Evolutionary conservation across 1,139 yeast species (phyloP), one percentile per base, ranked within the genome.

Genomic region (Blastobotrys serpentis): DNA sequence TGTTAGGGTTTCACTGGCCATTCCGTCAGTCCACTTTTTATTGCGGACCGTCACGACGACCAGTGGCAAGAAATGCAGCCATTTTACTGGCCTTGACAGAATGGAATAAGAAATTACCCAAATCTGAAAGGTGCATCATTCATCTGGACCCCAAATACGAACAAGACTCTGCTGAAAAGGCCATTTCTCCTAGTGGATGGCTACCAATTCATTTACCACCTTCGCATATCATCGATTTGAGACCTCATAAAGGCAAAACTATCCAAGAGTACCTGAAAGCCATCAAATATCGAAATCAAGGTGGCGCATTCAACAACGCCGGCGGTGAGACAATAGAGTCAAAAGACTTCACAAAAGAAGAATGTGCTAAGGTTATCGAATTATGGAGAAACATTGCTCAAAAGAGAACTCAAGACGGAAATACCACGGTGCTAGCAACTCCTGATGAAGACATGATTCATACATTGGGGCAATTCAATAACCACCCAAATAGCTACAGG

Each of bases 1-100:
- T 73, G 23, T 53, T 73, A 30, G 76, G 73, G 2, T 72, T 73
- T 51, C 77, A 73, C 52, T 73, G 77, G 77, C 77, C 77, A n/a
- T 73, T 73, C 53, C 61, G 73, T 32, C 69, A 74, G 54, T 60
- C 73, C 3, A 69, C 72, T 3, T 70, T 72, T 51, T 73, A 69
- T 54, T 67, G 73, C 22, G 60, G 71, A 29, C 62, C 67, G 3
- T 65, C 75, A 7, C 66, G 62, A 44, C 64, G 68, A 49, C 76
- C 77, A 1, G 69, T 72, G 14, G 75, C 76, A 2, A 58, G 76
- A 37, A 61, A 69, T 36, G 74, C 75, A 1, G 75, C 75, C 5
- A 65, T 73, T 1, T 58, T 71, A 52, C 61, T 72, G 37, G 71
- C 76, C 0, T 59, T 73, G 37, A 57, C 70, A 0, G 59, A 65